Evolutionary conservation across 495 filamentous ascomycete species (phyloP), one percentile per base, ranked within the genome.

Genomic region (Chaetomium cochliodes): DNA sequence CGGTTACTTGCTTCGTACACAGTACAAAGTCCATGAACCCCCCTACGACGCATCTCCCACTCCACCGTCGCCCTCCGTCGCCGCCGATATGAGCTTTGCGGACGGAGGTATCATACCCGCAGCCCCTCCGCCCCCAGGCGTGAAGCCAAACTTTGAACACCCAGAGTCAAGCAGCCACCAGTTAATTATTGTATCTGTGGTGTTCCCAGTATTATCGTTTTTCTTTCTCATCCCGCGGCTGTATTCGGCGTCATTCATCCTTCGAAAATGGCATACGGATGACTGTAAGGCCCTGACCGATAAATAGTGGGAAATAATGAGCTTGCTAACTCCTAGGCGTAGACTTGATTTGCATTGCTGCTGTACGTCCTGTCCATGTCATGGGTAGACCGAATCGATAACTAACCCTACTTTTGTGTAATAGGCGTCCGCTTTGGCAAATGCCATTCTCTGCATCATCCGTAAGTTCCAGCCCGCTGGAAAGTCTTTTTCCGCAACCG

Each of bases 131-230:
- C 70, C 73, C 22, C 49, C 54, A 20, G 72, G 70, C 25, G 64
- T 69, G 22, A 71, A 53, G 37, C 64, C 72, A n/a, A 72, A 74
- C 46, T 70, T 73, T 52, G 67, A 51, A 5, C 58, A 72, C 65
- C 71, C 69, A 22, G 68, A 71, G 39, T 68, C 58, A 18, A 68
- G 65, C 25, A 69, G 64, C 4, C 60, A 65, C 44, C 68, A 59
- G 4, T 26, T 53, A 9, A 42, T 73, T 33, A 52, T 71, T 16
- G 65, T 65, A 12, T 68, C 64, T n/a, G 41, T 70, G 20, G 26
- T 73, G 30, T 68, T 62, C 52, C 66, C 69, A 7, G 66, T 65
- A 8, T 20, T 50, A 16, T 63, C 51, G 1, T 18, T 53, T 0
- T 53, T 25, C 51, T 53, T 73, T 51, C 33, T 75, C 22, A 2